These are phyloP conservation scores for Ambrosiella cleistominuta DNA, from an alignment of 2,329 filamentous ascomycete species.

Conservation along the genomic window DNA sequence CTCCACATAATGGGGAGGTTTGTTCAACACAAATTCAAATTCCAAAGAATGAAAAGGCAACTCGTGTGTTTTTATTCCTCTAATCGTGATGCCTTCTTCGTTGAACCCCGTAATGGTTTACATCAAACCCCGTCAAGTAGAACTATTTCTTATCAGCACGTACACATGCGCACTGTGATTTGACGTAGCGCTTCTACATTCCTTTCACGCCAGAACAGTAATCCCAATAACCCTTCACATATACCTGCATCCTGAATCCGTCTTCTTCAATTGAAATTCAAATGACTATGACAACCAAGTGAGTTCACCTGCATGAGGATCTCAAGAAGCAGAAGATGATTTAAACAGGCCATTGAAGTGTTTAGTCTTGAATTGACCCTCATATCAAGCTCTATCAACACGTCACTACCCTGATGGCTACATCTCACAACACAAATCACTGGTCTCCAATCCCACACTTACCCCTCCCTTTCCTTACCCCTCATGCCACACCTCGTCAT, in stretches of 20 bases:
- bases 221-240: constrained; percentile 6
- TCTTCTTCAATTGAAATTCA: background rate
- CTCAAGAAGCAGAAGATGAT: too few species aligned
- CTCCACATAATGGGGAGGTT: background rate
- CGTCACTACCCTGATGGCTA: background rate
- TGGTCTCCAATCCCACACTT: background rate
- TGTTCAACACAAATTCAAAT: too few species aligned
- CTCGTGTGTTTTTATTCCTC: too few species aligned
- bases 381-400: too few species aligned
- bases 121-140: too few species aligned
- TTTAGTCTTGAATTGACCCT: too few species aligned
- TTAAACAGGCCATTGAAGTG: too few species aligned
- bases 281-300: background rate
- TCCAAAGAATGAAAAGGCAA: too few species aligned
- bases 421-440: background rate
- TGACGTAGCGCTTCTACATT: constrained; percentile 11
- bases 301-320: too few species aligned
- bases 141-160: too few species aligned
- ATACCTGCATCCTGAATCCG: background rate
- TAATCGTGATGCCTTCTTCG: too few species aligned
- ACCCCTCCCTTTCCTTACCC: background rate
- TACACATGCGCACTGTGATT: background rate
- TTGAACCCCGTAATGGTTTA: too few species aligned
- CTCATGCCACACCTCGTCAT: background rate
- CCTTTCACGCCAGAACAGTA: constrained; percentile 12